Conservation (phyloP, 2,329 filamentous ascomycete genomes). For the Trichophyton equinum region DNA sequence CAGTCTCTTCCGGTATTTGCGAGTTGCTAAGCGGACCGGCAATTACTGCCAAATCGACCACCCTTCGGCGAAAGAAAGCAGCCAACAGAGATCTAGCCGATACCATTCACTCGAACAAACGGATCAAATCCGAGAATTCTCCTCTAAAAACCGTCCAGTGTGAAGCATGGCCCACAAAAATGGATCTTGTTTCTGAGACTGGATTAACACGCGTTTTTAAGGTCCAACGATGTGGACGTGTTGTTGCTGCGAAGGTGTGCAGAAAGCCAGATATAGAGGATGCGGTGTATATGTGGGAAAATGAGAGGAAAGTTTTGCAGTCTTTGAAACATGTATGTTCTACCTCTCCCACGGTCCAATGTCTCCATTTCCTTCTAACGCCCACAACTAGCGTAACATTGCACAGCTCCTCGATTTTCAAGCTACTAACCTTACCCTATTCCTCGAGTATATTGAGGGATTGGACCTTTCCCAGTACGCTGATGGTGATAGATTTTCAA, state of each 20-base stretch:
- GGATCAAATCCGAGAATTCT: background rate
- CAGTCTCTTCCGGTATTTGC: background rate
- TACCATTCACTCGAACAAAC: background rate
- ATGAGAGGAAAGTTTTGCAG: background rate
- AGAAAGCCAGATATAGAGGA: background rate
- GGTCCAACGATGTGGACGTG: background rate
- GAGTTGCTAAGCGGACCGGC: background rate
- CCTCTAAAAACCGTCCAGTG: background rate
- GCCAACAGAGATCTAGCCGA: background rate
- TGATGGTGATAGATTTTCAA: background rate
- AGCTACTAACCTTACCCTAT: background rate
- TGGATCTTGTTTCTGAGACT: constrained; percentile 1
- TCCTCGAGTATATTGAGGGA: background rate
- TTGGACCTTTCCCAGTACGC: constrained; percentile 1
- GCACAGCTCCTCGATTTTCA: background rate
- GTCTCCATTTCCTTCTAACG: background rate
- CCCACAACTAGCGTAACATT: background rate
- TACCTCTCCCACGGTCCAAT: background rate
- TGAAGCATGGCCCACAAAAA: background rate
- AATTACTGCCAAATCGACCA: background rate
- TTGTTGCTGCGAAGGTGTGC: constrained; percentile 2
- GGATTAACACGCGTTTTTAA: background rate
- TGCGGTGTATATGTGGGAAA: background rate
- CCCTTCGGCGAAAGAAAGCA: background rate
- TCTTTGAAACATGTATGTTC: background rate